These are phyloP conservation scores for Pholiota molesta DNA, from an alignment of 768 basidiomycete genomes.

Conservation along the genomic window DNA sequence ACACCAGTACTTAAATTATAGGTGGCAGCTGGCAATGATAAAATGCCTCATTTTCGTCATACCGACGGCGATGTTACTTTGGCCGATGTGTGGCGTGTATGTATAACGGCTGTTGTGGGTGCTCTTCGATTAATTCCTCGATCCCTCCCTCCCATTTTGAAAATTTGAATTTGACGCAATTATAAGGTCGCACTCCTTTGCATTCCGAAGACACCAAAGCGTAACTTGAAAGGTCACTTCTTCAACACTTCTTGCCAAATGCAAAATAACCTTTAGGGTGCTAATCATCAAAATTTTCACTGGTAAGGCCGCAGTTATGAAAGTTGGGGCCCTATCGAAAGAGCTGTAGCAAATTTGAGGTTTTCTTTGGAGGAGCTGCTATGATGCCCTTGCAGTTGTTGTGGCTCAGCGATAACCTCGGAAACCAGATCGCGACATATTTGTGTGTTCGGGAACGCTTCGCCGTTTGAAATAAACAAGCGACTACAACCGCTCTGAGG, in stretches of 20 bases:
- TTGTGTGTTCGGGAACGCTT: neutral
- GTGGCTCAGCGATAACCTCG: neutral
- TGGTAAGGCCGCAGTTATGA: neutral
- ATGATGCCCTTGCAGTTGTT: too few relatives aligned
- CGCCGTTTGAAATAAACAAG: neutral
- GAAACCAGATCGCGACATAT: too few relatives aligned
- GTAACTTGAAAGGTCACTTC: neutral
- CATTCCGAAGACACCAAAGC: neutral
- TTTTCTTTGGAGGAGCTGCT: neutral
- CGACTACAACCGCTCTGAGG: neutral
- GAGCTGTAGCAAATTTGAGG: neutral
- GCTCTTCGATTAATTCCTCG: neutral
- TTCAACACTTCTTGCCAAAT: neutral
- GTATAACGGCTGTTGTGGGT: neutral
- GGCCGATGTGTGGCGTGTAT: neutral
- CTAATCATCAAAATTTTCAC: neutral
- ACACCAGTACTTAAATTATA: neutral
- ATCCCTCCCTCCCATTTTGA: neutral
- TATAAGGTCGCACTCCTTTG: neutral
- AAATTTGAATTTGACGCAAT: neutral
- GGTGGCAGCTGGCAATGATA: neutral
- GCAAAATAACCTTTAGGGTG: neutral
- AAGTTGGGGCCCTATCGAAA: neutral
- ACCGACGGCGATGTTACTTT: constrained; percentile 6
- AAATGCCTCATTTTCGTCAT: neutral